Base-by-base conservation (phyloP, 768 basidiomycete genomes). In the Gloeopeniophorella convolvens region DNA sequence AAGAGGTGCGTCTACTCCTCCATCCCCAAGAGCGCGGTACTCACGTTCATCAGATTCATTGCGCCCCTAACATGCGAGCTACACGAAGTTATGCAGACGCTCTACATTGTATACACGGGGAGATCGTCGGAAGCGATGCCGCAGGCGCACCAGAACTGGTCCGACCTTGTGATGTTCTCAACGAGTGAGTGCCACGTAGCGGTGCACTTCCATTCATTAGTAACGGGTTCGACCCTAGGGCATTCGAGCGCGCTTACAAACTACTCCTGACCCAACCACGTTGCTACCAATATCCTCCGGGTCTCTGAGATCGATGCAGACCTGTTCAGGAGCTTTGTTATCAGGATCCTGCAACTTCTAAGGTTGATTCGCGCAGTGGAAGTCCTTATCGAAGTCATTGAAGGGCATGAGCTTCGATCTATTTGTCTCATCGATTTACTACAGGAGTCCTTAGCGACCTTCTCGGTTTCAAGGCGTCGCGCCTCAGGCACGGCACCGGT, bases 321-420 rank as follows among this genome's bases (percentile, higher is more conserved):
- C 13, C 44, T 51, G 3, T 46, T 51, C 20, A 45, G 15, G 44
- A 41, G 23, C 39, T 51, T 41, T 15, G 10, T 51, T 5, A 26
- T 51, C 3, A 40, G 32, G 20, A 51, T 51, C 26, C 16, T 45
- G 39, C 50, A 51, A 5, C 50, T 46, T 20, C 12, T 51, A 16
- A 15, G n/a, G 11, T 32, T 51, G 15, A 40, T 45, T 31, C 44
- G 39, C 3, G 50, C 39, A 10, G 32, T 45, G 18, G 50, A 51
- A 12, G 50, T 23, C 15, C 26, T 45, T 16, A 27, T 27, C 24
- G 16, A 42, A 4, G 16, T 27, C 10, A n/a, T 24, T n/a, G n/a
- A n/a, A n/a, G n/a, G n/a, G n/a, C n/a, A n/a, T n/a, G n/a, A n/a
- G n/a, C n/a, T n/a, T n/a, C n/a, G n/a, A n/a, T n/a, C n/a, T n/a